phyloP scores from a whole-genome alignment of 768 basidiomycete species.

The Pleurotus tuber-regium region DNA sequence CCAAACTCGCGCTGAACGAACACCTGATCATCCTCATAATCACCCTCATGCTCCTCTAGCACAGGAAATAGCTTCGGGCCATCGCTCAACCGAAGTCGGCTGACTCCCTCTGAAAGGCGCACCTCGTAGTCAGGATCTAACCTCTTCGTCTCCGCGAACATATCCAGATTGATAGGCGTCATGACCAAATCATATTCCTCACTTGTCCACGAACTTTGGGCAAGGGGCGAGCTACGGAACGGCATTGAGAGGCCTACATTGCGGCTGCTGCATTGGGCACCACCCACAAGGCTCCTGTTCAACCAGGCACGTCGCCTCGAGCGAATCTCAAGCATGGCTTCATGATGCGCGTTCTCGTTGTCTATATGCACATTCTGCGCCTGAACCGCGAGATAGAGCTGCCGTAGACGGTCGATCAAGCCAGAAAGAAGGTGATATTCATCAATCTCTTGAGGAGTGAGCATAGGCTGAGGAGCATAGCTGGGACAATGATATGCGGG shows the following conservation, averaged over 20 bases:
- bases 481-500: slow-evolving; percentile 17
- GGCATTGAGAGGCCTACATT: slow-evolving; percentile 51
- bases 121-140: slow-evolving; percentile 15
- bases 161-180: slow-evolving; percentile 10
- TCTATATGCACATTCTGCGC: slow-evolving; percentile 37
- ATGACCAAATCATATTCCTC: slow-evolving; percentile 30
- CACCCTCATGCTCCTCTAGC: slow-evolving; percentile 34
- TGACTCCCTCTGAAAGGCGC: slow-evolving; percentile 7
- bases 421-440: slow-evolving; percentile 32
- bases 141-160: slow-evolving; percentile 6
- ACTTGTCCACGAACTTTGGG: slow-evolving; percentile 32
- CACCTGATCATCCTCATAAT: slow-evolving; percentile 22
- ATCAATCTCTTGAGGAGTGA: slow-evolving; percentile 28
- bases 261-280: slow-evolving; percentile 15
- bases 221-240: slow-evolving; percentile 48
- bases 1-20: slow-evolving; percentile 28
- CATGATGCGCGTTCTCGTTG: slow-evolving; percentile 37
- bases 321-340: slow-evolving; percentile 51
- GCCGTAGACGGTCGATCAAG: slow-evolving; percentile 34
- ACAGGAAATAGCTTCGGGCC: slow-evolving; percentile 36
- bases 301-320: slow-evolving; percentile 68
- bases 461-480: slow-evolving; percentile 24
- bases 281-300: slow-evolving; percentile 41
- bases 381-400: slow-evolving; percentile 40
- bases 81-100: slow-evolving; percentile 16